Conservation (phyloP, 805 yeast genomes). For the Saturnispora sanitii region DNA sequence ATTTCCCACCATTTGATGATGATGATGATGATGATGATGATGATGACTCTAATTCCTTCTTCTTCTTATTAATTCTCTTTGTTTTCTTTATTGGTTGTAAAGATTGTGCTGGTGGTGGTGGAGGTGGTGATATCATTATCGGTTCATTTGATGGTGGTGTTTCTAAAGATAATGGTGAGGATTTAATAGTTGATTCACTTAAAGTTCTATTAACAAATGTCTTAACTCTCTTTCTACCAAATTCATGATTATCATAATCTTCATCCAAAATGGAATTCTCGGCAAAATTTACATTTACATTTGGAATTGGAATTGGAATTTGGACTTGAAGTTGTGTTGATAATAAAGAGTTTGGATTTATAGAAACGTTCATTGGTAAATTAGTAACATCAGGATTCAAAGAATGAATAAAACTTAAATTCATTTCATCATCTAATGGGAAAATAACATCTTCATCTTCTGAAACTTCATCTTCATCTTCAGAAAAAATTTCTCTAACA, state of each 20-base stretch:
- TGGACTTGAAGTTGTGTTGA: too few relatives aligned
- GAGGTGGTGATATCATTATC: neutral
- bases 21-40: slow-evolving; percentile 1
- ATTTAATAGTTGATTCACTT: neutral
- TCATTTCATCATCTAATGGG: slow-evolving; percentile 13
- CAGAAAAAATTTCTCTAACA: neutral
- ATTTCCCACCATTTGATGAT: slow-evolving; percentile 5
- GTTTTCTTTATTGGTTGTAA: neutral
- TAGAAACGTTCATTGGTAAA: too few relatives aligned
- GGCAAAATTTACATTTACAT: neutral
- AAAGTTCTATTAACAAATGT: neutral
- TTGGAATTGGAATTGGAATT: neutral
- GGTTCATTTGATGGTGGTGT: neutral
- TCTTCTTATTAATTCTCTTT: neutral
- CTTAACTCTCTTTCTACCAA: neutral
- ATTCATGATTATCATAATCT: too few relatives aligned
- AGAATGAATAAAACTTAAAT: slow-evolving; percentile 4
- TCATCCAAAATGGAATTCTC: too few relatives aligned
- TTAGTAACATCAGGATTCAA: neutral
- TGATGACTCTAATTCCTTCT: neutral
- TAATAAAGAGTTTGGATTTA: too few relatives aligned
- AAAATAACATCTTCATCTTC: slow-evolving; percentile 9
- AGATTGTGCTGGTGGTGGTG: neutral
- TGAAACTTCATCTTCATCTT: slow-evolving; percentile 9
- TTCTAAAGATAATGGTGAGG: neutral